These are phyloP conservation scores for Dentipellis fragilis DNA, from an alignment of 768 basidiomycete genomes.

Conservation along the genomic window DNA sequence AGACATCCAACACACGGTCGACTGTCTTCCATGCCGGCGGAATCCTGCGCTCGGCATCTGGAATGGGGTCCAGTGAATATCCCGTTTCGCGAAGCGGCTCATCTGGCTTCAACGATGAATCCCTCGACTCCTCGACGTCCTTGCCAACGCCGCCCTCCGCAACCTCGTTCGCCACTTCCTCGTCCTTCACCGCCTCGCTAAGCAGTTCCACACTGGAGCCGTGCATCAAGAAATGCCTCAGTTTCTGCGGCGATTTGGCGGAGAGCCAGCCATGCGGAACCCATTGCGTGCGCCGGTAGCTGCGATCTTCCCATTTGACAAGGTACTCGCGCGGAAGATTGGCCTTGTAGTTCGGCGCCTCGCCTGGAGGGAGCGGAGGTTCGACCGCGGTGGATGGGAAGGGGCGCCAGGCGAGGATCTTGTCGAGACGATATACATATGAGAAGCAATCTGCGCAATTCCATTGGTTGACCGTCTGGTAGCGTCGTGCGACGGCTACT, in stretches of 20 bases:
- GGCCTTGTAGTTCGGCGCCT: conserved; percentile 42
- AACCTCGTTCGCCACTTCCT: conserved; percentile 16
- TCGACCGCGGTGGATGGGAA: conserved; percentile 60
- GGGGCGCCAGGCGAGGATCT: conserved; percentile 88
- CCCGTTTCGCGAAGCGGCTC: conserved; percentile 14
- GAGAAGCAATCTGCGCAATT: conserved; percentile 72
- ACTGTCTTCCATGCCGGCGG: conserved; percentile 78
- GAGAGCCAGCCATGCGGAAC: conserved; percentile 89
- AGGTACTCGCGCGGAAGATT: conserved; percentile 83
- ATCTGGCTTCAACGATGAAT: conserved; percentile 1
- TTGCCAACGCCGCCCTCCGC: conserved; percentile 30
- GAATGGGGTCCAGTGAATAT: conserved; percentile 30
- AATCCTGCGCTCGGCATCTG: conserved; percentile 66
- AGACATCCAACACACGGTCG: conserved; percentile 84
- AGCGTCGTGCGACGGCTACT: conserved; percentile 46
- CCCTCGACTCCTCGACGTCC: conserved; percentile 17
- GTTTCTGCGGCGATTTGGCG: conserved; percentile 49
- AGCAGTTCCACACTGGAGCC: conserved; percentile 66
- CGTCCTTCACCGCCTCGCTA: conserved; percentile 30
- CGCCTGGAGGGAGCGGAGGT: conserved; percentile 27
- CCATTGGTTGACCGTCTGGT: conserved; percentile 49
- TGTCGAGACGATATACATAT: conserved; percentile 61
- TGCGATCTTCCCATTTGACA: conserved; percentile 77
- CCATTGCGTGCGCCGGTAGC: conserved; percentile 78
- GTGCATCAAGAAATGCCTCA: conserved; percentile 66